Evolutionary conservation across 169 alveolate genomes (phyloP).

Genomic region (Cryptosporidium baileyi): DNA sequence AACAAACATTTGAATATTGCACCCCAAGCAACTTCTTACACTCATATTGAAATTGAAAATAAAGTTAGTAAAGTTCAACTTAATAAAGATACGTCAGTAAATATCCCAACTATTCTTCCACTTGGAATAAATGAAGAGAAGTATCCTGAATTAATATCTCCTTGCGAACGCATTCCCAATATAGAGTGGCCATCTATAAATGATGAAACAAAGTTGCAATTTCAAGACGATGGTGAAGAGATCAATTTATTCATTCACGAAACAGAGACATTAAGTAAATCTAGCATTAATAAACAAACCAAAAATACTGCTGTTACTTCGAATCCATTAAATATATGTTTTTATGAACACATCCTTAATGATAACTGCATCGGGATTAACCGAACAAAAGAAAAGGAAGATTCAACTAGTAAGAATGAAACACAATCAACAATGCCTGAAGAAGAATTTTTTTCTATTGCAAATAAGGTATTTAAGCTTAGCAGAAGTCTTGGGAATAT

Average conservation of each 20-base stretch:
- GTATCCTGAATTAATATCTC: slow-evolving; percentile 3
- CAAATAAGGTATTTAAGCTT: slow-evolving; percentile 28
- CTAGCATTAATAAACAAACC: neutral
- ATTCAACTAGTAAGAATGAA: slow-evolving; percentile 66
- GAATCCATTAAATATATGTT: slow-evolving; percentile 37
- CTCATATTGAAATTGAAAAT: slow-evolving; percentile 13
- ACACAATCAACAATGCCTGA: neutral
- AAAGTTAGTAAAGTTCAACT: neutral
- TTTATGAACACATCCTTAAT: slow-evolving; percentile 46
- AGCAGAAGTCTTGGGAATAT: slow-evolving; percentile 26
- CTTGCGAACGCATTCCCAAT: slow-evolving; percentile 47
- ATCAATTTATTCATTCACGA: slow-evolving; percentile 26
- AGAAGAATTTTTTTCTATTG: neutral
- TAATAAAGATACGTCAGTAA: neutral
- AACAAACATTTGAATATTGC: neutral
- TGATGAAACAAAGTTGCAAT: neutral
- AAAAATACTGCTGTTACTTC: neutral
- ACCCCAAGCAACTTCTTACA: neutral
- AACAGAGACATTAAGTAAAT: neutral
- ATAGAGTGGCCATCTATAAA: slow-evolving; percentile 59
- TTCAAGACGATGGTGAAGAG: slow-evolving; percentile 61
- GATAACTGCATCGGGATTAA: slow-evolving; percentile 6
- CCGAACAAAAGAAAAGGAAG: slow-evolving; percentile 51
- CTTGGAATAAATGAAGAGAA: slow-evolving; percentile 11
- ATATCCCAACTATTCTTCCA: slow-evolving; percentile 46